Percentiles rank a stretch among this genome's conserved stretches.
These are phyloP conservation scores for Cerrena zonata DNA, from an alignment of 1,284 basidiomycete species.

Conservation along the genomic window DNA sequence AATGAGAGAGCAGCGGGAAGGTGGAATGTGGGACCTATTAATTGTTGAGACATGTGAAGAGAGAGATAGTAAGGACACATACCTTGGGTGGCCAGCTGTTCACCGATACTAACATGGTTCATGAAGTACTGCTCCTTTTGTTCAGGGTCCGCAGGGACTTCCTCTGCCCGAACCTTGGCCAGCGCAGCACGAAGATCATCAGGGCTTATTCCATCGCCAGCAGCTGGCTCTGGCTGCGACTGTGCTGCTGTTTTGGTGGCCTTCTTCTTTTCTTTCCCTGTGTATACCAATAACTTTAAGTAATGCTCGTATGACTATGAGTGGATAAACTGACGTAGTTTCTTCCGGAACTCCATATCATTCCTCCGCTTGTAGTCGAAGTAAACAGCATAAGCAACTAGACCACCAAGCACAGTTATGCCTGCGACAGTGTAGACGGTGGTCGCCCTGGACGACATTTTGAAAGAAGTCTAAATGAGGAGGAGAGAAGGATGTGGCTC, in stretches of 20 bases:
- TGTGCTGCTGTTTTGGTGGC: slow-evolving; percentile 72
- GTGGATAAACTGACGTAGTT: slow-evolving; percentile 61
- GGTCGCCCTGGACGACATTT: slow-evolving; percentile 26
- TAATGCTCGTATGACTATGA: slow-evolving; percentile 4
- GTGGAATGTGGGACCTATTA: slow-evolving; percentile 66
- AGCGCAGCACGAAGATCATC: slow-evolving; percentile 58
- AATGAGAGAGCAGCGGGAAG: slow-evolving; percentile 84
- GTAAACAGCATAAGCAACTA: slow-evolving; percentile 80
- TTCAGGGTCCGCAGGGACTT: slow-evolving; percentile 60
- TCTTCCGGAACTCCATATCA: slow-evolving; percentile 83
- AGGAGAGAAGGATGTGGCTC: slow-evolving; percentile 9
- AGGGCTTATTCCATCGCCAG: slow-evolving; percentile 36
- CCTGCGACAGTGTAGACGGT: slow-evolving; percentile 55
- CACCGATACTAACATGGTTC: slow-evolving; percentile 82
- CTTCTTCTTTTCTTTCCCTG: slow-evolving; percentile 89
- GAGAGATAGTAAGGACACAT: slow-evolving; percentile 17
- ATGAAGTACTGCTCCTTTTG: slow-evolving; percentile 88
- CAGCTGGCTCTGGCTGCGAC: slow-evolving; percentile 43
- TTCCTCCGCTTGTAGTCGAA: slow-evolving; percentile 94
- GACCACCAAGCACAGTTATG: slow-evolving; percentile 55
- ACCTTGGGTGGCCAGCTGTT: slow-evolving; percentile 80
- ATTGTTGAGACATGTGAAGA: slow-evolving; percentile 1
- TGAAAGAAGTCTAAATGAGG: slow-evolving; percentile 23
- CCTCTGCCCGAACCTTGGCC: slow-evolving; percentile 58
- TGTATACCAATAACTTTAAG: not conserved